phyloP scores from a whole-genome alignment of 176 grass and related monocot genomes.

The Otatea glauca region DNA sequence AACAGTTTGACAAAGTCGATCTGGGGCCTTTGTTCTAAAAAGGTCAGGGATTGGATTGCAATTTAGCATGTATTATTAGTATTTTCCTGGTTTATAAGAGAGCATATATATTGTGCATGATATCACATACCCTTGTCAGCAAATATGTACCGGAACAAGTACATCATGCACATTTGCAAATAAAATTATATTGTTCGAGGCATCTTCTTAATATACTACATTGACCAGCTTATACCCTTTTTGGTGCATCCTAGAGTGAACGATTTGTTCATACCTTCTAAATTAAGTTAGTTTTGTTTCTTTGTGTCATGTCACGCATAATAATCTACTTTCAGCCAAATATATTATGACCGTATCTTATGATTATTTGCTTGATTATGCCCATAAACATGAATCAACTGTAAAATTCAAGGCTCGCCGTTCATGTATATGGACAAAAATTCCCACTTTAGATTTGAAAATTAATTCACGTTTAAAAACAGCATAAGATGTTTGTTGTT shows the following conservation, averaged over 20 bases:
- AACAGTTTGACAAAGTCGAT: background rate
- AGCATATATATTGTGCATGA: background rate
- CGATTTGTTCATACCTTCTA: constrained; percentile 8
- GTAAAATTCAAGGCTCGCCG: background rate
- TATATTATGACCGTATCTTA: constrained; percentile 34
- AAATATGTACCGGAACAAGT: constrained; percentile 18
- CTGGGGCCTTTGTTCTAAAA: background rate
- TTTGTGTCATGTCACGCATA: constrained; percentile 21
- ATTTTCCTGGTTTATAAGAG: no score
- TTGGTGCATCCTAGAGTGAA: background rate
- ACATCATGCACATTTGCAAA: background rate
- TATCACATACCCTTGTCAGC: background rate
- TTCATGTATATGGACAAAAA: background rate
- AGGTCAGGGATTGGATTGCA: background rate
- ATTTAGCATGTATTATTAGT: background rate
- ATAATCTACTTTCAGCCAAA: constrained; percentile 8
- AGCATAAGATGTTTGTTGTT: background rate
- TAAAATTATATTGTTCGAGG: background rate
- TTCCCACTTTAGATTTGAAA: background rate
- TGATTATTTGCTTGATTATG: constrained; percentile 30
- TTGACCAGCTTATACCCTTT: background rate
- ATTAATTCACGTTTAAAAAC: background rate
- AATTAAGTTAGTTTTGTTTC: background rate
- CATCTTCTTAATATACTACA: constrained; percentile 11
- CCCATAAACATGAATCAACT: background rate